These are phyloP conservation scores for Claviceps spartinae DNA, from an alignment of 2,329 filamentous ascomycete species.

Conservation along the genomic window DNA sequence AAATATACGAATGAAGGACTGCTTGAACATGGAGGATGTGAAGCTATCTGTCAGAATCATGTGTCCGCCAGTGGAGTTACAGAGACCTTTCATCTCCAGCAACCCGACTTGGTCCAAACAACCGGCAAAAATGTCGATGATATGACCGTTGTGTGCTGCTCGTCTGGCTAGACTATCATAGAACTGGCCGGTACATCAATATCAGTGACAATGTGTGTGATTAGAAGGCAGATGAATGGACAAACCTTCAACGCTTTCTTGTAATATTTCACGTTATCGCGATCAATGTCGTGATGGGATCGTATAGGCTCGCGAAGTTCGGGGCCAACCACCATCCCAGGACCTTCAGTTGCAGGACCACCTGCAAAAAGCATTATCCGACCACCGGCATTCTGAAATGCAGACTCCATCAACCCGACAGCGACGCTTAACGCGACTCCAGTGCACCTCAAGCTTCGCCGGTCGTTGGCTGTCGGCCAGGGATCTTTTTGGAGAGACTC, in stretches of 20 bases:
- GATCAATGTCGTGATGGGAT: slow-evolving; percentile 96
- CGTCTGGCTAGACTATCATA: slow-evolving; percentile 91
- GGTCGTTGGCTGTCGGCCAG: slow-evolving; percentile 92
- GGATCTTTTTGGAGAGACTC: slow-evolving; percentile 94
- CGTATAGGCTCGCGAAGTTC: slow-evolving; percentile 93
- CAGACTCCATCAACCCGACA: slow-evolving; percentile 80
- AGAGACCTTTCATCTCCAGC: slow-evolving; percentile 93
- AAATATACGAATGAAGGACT: slow-evolving; percentile 93
- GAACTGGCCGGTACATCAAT: slow-evolving; percentile 41
- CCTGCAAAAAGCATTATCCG: slow-evolving; percentile 96
- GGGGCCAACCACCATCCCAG: slow-evolving; percentile 90
- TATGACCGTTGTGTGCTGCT: slow-evolving; percentile 89
- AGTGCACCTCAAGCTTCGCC: slow-evolving; percentile 79
- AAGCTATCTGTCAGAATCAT: slow-evolving; percentile 99
- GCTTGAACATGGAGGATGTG: slow-evolving; percentile 98
- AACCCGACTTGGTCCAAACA: slow-evolving; percentile 95
- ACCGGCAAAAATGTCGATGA: slow-evolving; percentile 94
- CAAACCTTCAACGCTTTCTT: slow-evolving; percentile 92
- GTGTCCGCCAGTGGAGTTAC: slow-evolving; percentile 91
- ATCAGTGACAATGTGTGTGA: neutral
- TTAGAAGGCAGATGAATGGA: neutral
- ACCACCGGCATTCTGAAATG: slow-evolving; percentile 88
- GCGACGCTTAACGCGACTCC: slow-evolving; percentile 95
- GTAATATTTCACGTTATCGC: slow-evolving; percentile 98
- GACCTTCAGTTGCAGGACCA: slow-evolving; percentile 87